Evolutionary conservation across 75 land plant species (phyloP), one percentile per base, ranked within the genome.

Genomic region (Picea glauca): DNA sequence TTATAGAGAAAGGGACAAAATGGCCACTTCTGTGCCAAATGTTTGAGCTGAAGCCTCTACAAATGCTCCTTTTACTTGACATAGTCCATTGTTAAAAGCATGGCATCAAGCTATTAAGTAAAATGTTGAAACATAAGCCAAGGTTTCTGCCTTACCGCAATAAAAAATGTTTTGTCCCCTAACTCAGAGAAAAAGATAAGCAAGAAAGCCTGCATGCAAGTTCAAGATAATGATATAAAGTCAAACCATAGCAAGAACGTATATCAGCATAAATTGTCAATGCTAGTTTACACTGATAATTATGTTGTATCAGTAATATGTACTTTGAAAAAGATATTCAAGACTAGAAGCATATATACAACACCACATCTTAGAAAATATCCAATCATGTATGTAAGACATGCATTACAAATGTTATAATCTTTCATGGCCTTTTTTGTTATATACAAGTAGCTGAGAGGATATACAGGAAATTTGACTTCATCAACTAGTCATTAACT

Each of bases 121-220:
- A 40, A 70, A 70, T 40, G 74, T 40, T 70, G 50, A 70, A 70
- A 50, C 56, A 8, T 50, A 9, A 9, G 9, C 54, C 11, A 70
- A 70, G 21, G 23, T 2, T 83, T 59, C 13, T 23, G 5, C 26
- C 91, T 87, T 89, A 96, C 98, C 58, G 99, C 99, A 79, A 98
- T 98, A 76, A 98, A 98, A 83, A 98, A 98, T 8, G 99, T 98
- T 83, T 98, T 98, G 77, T 98, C 99, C 13, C 99, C 99, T 13
- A 98, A 84, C 75, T 98, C 99, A 21, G 99, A 98, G 87, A 98
- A 98, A 80, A 98, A 98, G 33, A 98, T 95, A 72, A 98, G 89
- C 91, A 98, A 85, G 80, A 98, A 98, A 30, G 99, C 94, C 98
- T 93, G 94, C 81, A 83, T 43, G 50, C 54, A 43, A 70, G 80